Conservation (phyloP, 108 stramenopile species). For the Seminavis robusta region DNA sequence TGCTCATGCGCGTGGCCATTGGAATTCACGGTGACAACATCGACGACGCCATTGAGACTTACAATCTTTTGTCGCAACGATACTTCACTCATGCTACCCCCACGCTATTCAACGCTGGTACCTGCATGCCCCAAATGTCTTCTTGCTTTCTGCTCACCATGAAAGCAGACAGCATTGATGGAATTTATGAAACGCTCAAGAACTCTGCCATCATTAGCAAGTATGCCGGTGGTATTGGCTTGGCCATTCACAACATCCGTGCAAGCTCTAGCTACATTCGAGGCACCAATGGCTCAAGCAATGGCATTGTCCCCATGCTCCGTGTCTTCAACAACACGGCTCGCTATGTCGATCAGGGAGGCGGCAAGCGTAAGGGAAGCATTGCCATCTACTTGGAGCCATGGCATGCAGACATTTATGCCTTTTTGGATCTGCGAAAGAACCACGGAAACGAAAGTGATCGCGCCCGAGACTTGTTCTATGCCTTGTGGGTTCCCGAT, state of each 20-base stretch:
- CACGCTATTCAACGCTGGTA: conserved; percentile 98
- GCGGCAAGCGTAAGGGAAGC: conserved; percentile 97
- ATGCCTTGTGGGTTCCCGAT: conserved; percentile 98
- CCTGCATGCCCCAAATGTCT: conserved; percentile 96
- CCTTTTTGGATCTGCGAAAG: conserved; percentile 96
- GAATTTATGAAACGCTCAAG: conserved; percentile 99
- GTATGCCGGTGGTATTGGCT: conserved; percentile 98
- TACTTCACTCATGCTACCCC: conserved; percentile 99
- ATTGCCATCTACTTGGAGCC: conserved; percentile 99
- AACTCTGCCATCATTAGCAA: conserved; percentile 98
- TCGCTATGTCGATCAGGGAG: conserved; percentile 98
- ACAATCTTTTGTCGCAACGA: conserved; percentile 87
- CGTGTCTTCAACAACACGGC: conserved; percentile 99
- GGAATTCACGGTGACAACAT: conserved; percentile 98
- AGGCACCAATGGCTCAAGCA: conserved; percentile 97
- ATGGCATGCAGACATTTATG: conserved; percentile 98
- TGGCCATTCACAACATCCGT: conserved; percentile 94
- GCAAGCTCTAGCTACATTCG: conserved; percentile 92
- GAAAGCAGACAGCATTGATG: conserved; percentile 98
- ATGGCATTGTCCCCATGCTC: conserved; percentile 99
- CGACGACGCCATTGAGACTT: conserved; percentile 90
- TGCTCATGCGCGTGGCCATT: conserved; percentile 97
- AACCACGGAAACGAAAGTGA: conserved; percentile 99
- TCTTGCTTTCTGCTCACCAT: conserved; percentile 94
- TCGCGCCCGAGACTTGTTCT: conserved; percentile 97